A percentile compares a stretch with the other conserved stretches of the same genome.
These are phyloP conservation scores for Dactylellina leptospora DNA, from an alignment of 2,329 filamentous ascomycete genomes.

Conservation along the genomic window DNA sequence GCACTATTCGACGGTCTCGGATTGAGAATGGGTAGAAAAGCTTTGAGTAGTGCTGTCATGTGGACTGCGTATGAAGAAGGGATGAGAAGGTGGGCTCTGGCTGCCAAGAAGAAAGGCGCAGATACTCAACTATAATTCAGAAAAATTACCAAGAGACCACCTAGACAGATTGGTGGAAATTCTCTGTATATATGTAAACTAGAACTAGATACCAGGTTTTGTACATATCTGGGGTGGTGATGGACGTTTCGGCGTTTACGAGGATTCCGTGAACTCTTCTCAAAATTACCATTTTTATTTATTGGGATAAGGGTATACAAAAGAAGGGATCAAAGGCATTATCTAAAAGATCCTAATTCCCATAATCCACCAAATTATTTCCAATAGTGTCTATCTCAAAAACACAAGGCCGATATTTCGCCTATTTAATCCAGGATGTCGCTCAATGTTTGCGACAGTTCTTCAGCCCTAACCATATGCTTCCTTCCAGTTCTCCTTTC, in stretches of 20 bases:
- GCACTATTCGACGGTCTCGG: constrained; percentile 86
- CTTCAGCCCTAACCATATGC: constrained; percentile 67
- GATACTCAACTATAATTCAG: constrained; percentile 19
- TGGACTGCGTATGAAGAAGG: constrained; percentile 89
- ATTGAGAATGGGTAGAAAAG: constrained; percentile 88
- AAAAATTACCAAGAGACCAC: neutral
- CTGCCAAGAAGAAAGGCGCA: constrained; percentile 23
- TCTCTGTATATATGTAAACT: constrained; percentile 14
- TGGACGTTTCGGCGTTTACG: constrained; percentile 20
- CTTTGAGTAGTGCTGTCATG: constrained; percentile 89
- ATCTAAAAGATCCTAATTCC: neutral
- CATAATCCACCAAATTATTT: too few species aligned
- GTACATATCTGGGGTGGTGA: constrained; percentile 21
- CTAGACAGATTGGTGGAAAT: neutral
- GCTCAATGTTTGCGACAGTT: constrained; percentile 61
- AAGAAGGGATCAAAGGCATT: too few species aligned
- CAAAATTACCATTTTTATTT: constrained; percentile 11
- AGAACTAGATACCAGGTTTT: too few species aligned
- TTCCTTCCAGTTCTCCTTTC: constrained; percentile 74
- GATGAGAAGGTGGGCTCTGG: constrained; percentile 56
- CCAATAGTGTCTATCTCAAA: too few species aligned
- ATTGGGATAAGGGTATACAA: too few species aligned
- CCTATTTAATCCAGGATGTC: constrained; percentile 16
- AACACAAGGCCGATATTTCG: neutral
- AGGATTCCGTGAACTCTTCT: constrained; percentile 33